phyloP scores from a whole-genome alignment of 1,139 yeast genomes.

The Pichia sp. region DNA sequence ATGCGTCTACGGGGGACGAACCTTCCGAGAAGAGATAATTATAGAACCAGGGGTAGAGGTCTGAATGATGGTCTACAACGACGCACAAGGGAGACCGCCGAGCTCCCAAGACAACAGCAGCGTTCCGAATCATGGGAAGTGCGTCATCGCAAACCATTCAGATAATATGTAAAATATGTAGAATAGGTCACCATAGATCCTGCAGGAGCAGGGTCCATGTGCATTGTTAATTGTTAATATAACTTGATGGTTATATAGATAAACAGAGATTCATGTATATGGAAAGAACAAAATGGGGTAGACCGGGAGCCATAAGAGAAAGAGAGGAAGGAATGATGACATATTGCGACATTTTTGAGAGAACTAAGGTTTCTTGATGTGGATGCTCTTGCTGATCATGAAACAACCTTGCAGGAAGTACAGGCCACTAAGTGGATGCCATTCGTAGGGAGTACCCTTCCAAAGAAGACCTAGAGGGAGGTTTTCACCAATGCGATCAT shows the following conservation, averaged over 20 bases:
- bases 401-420: constrained; percentile 83
- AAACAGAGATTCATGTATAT: too few relatives aligned
- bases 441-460: constrained; percentile 54
- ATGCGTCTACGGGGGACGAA: not conserved
- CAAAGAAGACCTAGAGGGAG: constrained; percentile 66
- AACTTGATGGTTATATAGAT: too few relatives aligned
- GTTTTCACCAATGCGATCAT: constrained; percentile 35
- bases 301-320: not conserved
- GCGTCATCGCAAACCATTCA: constrained; percentile 16
- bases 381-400: constrained; percentile 85
- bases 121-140: constrained; percentile 12
- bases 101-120: not conserved
- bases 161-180: constrained; percentile 2
- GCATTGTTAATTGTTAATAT: not conserved
- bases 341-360: too few relatives aligned
- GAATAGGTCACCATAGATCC: not conserved
- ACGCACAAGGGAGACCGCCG: not conserved
- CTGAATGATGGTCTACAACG: not conserved
- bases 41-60: not conserved
- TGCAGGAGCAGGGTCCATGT: not conserved
- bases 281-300: not conserved
- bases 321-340: not conserved
- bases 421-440: constrained; percentile 64
- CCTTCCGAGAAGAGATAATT: not conserved
- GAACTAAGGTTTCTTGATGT: constrained; percentile 79